Conservation (phyloP, 2,329 filamentous ascomycete species). For the Dactylonectria macrodidyma region DNA sequence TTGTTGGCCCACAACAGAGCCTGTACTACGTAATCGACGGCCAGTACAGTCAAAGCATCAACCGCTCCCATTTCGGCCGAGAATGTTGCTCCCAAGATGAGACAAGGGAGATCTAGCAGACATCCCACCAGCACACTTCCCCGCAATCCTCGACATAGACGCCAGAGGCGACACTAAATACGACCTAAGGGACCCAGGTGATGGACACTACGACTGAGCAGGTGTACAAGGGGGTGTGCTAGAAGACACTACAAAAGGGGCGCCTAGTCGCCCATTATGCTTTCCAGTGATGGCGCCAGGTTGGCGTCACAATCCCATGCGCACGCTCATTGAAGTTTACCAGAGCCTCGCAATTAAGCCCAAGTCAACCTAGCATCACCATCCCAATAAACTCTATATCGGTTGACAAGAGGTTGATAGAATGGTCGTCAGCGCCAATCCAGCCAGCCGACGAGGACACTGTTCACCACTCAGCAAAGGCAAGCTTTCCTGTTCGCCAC, state of each 20-base stretch:
- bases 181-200: slow-evolving; percentile 5
- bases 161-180: background rate
- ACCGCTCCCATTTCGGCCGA: background rate
- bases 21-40: background rate
- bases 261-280: slow-evolving; percentile 11
- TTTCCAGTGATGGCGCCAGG: slow-evolving; percentile 11
- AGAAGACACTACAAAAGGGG: background rate
- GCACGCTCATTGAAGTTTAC: background rate
- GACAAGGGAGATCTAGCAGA: background rate
- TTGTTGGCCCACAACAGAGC: background rate
- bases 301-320: slow-evolving; percentile 12
- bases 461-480: background rate
- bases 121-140: slow-evolving; percentile 3
- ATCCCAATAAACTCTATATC: slow-evolving; percentile 26
- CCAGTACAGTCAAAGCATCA: slow-evolving; percentile 1
- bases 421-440: slow-evolving; percentile 8
- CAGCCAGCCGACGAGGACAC: background rate
- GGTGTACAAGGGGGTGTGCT: slow-evolving; percentile 5
- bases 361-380: slow-evolving; percentile 16
- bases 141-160: slow-evolving; percentile 5
- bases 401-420: slow-evolving; percentile 11
- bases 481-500: background rate
- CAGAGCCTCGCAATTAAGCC: slow-evolving; percentile 23
- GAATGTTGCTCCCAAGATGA: slow-evolving; percentile 4
- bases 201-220: background rate